Percentiles rank a stretch among this genome's conserved stretches.
These are phyloP conservation scores for Annulohypoxylon nitens DNA, from an alignment of 495 filamentous ascomycete genomes.

Conservation along the genomic window DNA sequence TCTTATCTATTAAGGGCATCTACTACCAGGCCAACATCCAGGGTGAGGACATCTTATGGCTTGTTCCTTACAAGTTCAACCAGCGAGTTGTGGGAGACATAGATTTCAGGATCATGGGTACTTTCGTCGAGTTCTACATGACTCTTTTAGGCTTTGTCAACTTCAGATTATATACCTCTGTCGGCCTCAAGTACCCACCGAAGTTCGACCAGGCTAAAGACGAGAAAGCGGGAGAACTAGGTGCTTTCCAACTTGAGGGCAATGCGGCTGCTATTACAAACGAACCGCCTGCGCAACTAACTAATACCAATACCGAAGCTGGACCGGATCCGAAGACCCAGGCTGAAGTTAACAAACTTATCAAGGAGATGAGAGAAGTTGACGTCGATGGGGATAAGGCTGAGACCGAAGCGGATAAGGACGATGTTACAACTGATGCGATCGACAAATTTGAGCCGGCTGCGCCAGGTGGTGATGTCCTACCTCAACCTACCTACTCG, in stretches of 20 bases:
- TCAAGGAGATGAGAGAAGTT: conserved; percentile 63
- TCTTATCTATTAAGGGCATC: conserved; percentile 98
- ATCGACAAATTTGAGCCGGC: conserved; percentile 91
- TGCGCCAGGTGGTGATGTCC: conserved; percentile 82
- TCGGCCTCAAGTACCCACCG: conserved; percentile 93
- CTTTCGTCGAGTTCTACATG: conserved; percentile 98
- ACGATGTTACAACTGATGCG: conserved; percentile 68
- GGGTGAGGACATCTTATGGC: conserved; percentile 97
- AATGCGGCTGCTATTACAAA: conserved; percentile 63
- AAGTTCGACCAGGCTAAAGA: conserved; percentile 91
- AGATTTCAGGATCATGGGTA: conserved; percentile 98
- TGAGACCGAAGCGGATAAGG: conserved; percentile 64
- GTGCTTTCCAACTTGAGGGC: conserved; percentile 89
- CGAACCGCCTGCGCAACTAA: conserved; percentile 65
- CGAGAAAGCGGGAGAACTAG: conserved; percentile 88
- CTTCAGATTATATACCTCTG: conserved; percentile 89
- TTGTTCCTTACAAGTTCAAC: conserved; percentile 97
- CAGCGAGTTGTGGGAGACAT: conserved; percentile 92
- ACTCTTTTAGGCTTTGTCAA: conserved; percentile 96
- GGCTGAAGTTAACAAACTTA: conserved; percentile 67
- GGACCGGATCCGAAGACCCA: conserved; percentile 66
- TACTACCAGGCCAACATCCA: conserved; percentile 99
- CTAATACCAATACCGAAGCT: conserved; percentile 61
- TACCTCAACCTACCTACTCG: conserved; percentile 81
- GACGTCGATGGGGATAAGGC: conserved; percentile 59